phyloP scores from a whole-genome alignment of 2,329 filamentous ascomycete species.

The Pestalotiopsis sp. region DNA sequence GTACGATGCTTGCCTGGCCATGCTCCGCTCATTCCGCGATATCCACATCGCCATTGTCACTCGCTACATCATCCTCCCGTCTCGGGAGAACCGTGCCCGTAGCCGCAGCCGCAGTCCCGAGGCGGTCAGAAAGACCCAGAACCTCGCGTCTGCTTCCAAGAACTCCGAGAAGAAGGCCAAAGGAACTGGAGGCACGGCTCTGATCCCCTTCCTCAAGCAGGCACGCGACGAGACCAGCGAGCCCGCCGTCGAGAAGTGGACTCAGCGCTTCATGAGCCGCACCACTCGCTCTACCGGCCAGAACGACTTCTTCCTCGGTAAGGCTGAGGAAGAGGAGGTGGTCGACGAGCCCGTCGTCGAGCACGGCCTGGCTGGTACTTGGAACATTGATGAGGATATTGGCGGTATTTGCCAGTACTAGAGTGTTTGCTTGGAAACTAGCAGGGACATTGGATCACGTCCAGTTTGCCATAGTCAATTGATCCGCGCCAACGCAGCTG shows the following conservation, averaged over 20 bases:
- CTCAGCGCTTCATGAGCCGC: constrained; percentile 58
- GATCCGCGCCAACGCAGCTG: no score
- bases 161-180: constrained; percentile 65
- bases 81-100: constrained; percentile 70
- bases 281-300: constrained; percentile 51
- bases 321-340: constrained; percentile 43
- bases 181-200: constrained; percentile 88
- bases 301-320: constrained; percentile 61
- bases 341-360: constrained; percentile 31
- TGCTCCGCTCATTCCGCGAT: constrained; percentile 73
- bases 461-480: constrained; percentile 1
- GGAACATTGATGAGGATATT: constrained; percentile 83
- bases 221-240: constrained; percentile 95
- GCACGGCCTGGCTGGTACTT: constrained; percentile 76
- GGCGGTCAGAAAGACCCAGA: constrained; percentile 39
- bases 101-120: constrained; percentile 62
- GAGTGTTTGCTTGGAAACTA: neutral
- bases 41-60: constrained; percentile 97
- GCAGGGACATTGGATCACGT: neutral
- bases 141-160: constrained; percentile 64
- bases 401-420: constrained; percentile 64
- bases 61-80: constrained; percentile 91
- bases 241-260: constrained; percentile 75
- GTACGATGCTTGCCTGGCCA: constrained; percentile 85
- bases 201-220: constrained; percentile 96